A percentile compares a stretch with the other conserved stretches of the same genome.
Conservation (phyloP, 176 grass and related monocot genomes). For the Eragrostis nindensis region DNA sequence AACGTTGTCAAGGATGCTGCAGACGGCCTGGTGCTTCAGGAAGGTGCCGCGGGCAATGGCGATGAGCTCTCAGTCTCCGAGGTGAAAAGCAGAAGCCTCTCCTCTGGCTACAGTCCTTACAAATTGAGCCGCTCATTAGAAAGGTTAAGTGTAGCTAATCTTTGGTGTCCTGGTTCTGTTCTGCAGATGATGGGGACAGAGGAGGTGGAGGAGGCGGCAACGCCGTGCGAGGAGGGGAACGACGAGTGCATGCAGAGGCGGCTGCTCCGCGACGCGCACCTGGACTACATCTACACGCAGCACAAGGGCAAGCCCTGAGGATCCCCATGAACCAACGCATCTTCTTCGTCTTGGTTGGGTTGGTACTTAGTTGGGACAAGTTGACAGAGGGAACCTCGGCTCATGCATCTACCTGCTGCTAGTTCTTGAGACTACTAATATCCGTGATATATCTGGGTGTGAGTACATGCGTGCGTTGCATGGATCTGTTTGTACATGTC, state of each 20-base stretch:
- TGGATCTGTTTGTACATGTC: not conserved
- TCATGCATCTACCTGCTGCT: not conserved
- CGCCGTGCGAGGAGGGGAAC: conserved; percentile 13
- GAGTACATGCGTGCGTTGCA: not conserved
- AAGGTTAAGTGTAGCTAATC: not conserved
- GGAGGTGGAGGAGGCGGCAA: not conserved
- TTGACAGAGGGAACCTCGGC: not conserved
- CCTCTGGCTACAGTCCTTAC: not conserved
- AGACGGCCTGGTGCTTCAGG: not conserved
- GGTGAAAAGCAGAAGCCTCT: not conserved
- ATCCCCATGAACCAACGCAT: no score
- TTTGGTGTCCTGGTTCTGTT: not conserved
- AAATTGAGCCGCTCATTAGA: no score
- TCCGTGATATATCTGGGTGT: not conserved
- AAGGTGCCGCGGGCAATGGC: conserved; percentile 6
- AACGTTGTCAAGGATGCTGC: not conserved
- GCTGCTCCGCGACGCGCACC: conserved; percentile 46
- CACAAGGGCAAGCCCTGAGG: conserved; percentile 38
- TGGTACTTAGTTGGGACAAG: not conserved
- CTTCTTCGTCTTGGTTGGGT: not conserved
- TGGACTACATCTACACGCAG: conserved; percentile 79
- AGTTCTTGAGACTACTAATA: not conserved
- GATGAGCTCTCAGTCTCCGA: conserved; percentile 2
- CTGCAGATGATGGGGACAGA: conserved; percentile 33
- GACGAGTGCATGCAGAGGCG: conserved; percentile 48